Base-by-base conservation (phyloP, 2,329 filamentous ascomycete genomes). In the Calonectria multiphialidica region DNA sequence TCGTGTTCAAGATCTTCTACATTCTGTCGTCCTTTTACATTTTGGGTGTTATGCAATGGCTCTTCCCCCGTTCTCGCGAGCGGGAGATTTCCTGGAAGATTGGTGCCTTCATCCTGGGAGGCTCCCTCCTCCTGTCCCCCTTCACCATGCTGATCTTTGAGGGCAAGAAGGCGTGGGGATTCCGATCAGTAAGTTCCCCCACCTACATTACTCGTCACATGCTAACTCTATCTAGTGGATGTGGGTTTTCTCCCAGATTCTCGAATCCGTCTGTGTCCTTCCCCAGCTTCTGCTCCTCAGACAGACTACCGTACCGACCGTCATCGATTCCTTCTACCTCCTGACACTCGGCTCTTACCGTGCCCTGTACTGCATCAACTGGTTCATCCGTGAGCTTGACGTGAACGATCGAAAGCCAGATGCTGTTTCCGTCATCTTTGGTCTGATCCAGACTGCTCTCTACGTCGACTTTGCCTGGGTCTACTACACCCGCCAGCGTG, bases 381-480 rank as follows among this genome's bases (percentile, higher is more conserved):
- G 96, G 96, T 93, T 98, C 77, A 86, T 90, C 73, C 91, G 94
- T 37, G 89, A 88, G 71, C 84, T 91, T 25, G 91, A 94, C 78
- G 86, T 88, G 12, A 86, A 87, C 35, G 89, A 91, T 77, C 82
- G 86, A 49, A 86, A 88, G 74, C 91, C 92, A 72, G 93, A 96
- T 78, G 88, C 91, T 4, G 90, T 96, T 12, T 93, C 94, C 9
- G 91, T 97, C 81, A 90, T 97, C 73, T 98, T 98, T 80, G 96
- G 96, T 68, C 86, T 97, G 72, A 87, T 98, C 30, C 96, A 98
- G 86, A 98, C 95, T 0, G 92, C 93, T 1, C 90, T 98, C 50
- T 98, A 98, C 83, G 82, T 96, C 77, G 96, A 98, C 84, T 98
- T 98, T 82, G 95, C 95, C 42, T 98, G 96, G 95, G 95, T 98